These are phyloP conservation scores for barrel medic (Medicago truncatula) DNA, from an alignment of 306 rosid species.

Conservation along the genomic window MtrunA17r5.0-ANR NC_053043.1:1775501-1776000, in stretches of 20 bases:
- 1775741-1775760: background rate
- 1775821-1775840: background rate
- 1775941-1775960: constrained; percentile 13
- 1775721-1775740: constrained; percentile 26
- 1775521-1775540: constrained; percentile 73
- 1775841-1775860: constrained; percentile 18
- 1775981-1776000: constrained; percentile 57
- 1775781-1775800: constrained; percentile 15
- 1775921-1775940: constrained; percentile 24
- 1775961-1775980: constrained; percentile 3
- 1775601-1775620: constrained; percentile 69
- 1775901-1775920: constrained; percentile 1
- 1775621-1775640: constrained; percentile 61
- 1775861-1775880: constrained; percentile 5
- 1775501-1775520: constrained; percentile 65
- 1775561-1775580: constrained; percentile 62
- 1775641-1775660: constrained; percentile 60
- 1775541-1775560: constrained; percentile 62
- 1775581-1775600: constrained; percentile 63
- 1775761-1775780: constrained; percentile 11
- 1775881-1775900: background rate
- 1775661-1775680: constrained; percentile 58
- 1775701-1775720: constrained; percentile 57
- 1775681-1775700: constrained; percentile 61
- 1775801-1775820: background rate